Evolutionary conservation across 2,329 filamentous ascomycete species (phyloP).

Genomic region (Pseudopyricularia cyperi): DNA sequence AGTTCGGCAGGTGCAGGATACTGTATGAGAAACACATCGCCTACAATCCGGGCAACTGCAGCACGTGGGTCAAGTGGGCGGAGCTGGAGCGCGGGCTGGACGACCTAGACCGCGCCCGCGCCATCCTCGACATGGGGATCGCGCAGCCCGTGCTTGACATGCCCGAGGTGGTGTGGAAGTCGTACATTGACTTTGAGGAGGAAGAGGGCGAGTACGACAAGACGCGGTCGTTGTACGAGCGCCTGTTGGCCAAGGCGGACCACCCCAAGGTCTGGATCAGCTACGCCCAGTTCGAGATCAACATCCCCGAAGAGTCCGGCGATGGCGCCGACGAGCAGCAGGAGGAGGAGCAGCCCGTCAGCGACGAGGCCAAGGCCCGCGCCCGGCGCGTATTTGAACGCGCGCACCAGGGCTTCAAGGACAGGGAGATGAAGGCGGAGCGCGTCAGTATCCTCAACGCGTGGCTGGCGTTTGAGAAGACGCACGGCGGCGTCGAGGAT

Average conservation of each 20-base stretch:
- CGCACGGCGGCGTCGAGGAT: conserved; percentile 64
- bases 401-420: conserved; percentile 76
- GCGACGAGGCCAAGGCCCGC: conserved; percentile 69
- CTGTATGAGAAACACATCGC: conserved; percentile 91
- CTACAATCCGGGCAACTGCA: conserved; percentile 80
- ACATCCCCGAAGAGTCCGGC: conserved; percentile 62
- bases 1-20: conserved; percentile 81
- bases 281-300: conserved; percentile 97
- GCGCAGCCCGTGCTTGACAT: conserved; percentile 78
- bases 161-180: conserved; percentile 95
- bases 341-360: conserved; percentile 51
- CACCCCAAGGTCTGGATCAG: conserved; percentile 99
- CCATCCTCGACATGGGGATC: conserved; percentile 86
- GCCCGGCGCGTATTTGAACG: conserved; percentile 76
- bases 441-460: conserved; percentile 82
- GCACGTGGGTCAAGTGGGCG: conserved; percentile 94
- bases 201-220: conserved; percentile 84
- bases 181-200: conserved; percentile 97
- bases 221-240: conserved; percentile 74
- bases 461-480: conserved; percentile 85
- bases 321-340: conserved; percentile 34
- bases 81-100: conserved; percentile 86
- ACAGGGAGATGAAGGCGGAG: conserved; percentile 84
- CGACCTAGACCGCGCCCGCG: conserved; percentile 74
- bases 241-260: conserved; percentile 84